Evolutionary conservation across 2,329 filamentous ascomycete species (phyloP).

Genomic region (Arthrinium puccinioides): DNA sequence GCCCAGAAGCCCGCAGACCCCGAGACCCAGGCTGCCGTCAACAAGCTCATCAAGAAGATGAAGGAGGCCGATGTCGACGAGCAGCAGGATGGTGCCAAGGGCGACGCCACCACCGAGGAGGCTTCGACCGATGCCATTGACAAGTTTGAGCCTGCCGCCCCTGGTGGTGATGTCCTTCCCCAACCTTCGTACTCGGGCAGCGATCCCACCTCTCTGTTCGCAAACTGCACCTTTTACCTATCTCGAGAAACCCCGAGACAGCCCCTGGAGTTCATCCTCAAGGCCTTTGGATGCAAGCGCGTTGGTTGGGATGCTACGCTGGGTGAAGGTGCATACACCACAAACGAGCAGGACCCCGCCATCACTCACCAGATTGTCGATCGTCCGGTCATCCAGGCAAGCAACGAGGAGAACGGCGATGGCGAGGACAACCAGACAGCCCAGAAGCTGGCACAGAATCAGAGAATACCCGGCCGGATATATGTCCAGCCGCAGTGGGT

Average conservation of each 20-base stretch:
- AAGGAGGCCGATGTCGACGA: constrained; percentile 44
- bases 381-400: constrained; percentile 65
- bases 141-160: constrained; percentile 80
- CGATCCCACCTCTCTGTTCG: constrained; percentile 70
- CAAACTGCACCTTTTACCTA: constrained; percentile 83
- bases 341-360: constrained; percentile 74
- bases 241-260: constrained; percentile 89
- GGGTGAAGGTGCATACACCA: constrained; percentile 87
- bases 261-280: constrained; percentile 85
- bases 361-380: constrained; percentile 98
- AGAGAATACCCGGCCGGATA: constrained; percentile 79
- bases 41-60: constrained; percentile 63
- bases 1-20: constrained; percentile 50
- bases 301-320: constrained; percentile 91
- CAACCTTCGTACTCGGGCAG: constrained; percentile 65
- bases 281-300: constrained; percentile 90
- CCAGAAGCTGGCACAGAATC: constrained; percentile 52
- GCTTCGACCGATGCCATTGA: constrained; percentile 63
- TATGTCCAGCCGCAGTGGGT: constrained; percentile 98
- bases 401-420: constrained; percentile 39
- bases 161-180: constrained; percentile 76
- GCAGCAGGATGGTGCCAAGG: constrained; percentile 31
- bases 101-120: constrained; percentile 38
- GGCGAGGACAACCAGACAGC: constrained; percentile 55
- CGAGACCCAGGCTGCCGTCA: constrained; percentile 57